Evolutionary conservation across 371 early-diverging fungal species (phyloP).

Genomic region (Nematocida sp.): DNA sequence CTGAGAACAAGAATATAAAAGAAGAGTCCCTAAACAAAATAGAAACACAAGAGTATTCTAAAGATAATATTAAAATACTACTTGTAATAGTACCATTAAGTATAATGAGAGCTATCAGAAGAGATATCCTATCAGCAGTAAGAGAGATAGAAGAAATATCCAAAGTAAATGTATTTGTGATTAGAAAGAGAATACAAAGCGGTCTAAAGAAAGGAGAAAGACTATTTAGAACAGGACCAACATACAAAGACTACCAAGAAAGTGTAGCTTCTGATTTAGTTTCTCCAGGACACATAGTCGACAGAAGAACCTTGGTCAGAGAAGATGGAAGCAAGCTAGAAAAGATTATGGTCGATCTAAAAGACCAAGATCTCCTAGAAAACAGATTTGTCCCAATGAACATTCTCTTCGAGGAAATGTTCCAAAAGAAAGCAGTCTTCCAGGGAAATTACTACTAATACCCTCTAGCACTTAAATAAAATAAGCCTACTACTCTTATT

Average conservation of each 20-base stretch:
- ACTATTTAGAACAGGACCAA: conserved; percentile 3
- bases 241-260: conserved; percentile 42
- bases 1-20: neutral
- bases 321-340: conserved; percentile 37
- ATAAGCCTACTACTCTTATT: too few relatives aligned
- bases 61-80: conserved; percentile 12
- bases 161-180: conserved; percentile 30
- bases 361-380: conserved; percentile 6
- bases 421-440: conserved; percentile 53
- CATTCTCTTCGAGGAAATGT: conserved; percentile 37
- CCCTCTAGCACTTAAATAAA: too few relatives aligned
- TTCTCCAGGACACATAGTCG: conserved; percentile 38
- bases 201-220: conserved; percentile 20
- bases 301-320: conserved; percentile 47
- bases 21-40: neutral
- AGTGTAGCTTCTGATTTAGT: conserved; percentile 30
- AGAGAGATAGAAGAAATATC: conserved; percentile 2
- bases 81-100: conserved; percentile 1
- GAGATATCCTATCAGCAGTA: neutral
- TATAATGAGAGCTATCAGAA: conserved; percentile 5
- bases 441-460: conserved; percentile 54
- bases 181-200: conserved; percentile 13
- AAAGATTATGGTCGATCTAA: conserved; percentile 38
- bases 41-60: neutral
- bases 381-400: conserved; percentile 52